These are phyloP conservation scores for Leccinellum albellum DNA, from an alignment of 768 basidiomycete species.

Conservation along the genomic window DNA sequence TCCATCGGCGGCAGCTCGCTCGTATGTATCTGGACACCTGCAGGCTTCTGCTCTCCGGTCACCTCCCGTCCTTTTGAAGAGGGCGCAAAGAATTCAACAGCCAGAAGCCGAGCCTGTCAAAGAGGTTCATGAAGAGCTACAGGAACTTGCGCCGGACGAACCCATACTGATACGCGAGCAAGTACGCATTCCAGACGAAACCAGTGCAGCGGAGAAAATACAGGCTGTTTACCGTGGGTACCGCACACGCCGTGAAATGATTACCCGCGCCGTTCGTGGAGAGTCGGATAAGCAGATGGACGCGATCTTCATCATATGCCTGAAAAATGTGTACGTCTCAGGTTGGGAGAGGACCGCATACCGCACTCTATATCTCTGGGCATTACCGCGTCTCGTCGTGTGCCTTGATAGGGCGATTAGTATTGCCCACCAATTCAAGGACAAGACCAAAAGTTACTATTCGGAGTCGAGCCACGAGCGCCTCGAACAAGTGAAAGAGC, in stretches of 20 bases:
- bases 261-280: constrained; percentile 5
- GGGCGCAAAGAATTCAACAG: neutral
- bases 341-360: constrained; percentile 33
- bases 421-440: constrained; percentile 29
- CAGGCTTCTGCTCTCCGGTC: constrained; percentile 15
- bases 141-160: constrained; percentile 13
- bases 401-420: constrained; percentile 36
- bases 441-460: constrained; percentile 28
- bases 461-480: constrained; percentile 29
- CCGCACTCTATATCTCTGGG: constrained; percentile 33
- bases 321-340: constrained; percentile 23
- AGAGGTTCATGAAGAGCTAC: constrained; percentile 12
- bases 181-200: constrained; percentile 16
- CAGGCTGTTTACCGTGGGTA: constrained; percentile 17
- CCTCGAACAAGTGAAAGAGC: constrained; percentile 32
- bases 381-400: constrained; percentile 39
- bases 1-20: constrained; percentile 9
- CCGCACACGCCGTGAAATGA: constrained; percentile 1
- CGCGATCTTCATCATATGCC: constrained; percentile 28
- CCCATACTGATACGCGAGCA: constrained; percentile 11
- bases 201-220: constrained; percentile 22
- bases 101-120: neutral
- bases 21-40: constrained; percentile 11
- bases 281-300: constrained; percentile 17
- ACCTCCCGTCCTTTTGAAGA: no score